Conservation (phyloP, 1,284 basidiomycete species). For the Ustilago hordei region DNA sequence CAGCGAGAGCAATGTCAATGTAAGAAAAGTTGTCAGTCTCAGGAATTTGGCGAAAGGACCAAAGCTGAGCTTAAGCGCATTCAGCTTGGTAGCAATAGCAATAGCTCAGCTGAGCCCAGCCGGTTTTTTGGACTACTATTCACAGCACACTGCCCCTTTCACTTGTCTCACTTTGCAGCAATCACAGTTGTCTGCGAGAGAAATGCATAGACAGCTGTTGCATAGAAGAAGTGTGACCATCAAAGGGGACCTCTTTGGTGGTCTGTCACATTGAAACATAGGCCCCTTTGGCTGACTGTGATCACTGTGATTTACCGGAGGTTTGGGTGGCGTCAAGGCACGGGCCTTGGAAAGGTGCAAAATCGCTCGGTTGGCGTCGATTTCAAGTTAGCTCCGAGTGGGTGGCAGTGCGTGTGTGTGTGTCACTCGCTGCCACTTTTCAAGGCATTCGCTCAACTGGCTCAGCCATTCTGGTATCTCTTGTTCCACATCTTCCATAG, state of each 20-base stretch:
- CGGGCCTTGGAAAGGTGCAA: constrained; percentile 9
- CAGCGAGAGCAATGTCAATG: not conserved
- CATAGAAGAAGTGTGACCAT: not conserved
- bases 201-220: not conserved
- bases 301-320: not conserved
- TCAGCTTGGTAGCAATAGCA: not conserved
- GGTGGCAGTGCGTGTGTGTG: constrained; percentile 1
- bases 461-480: constrained; percentile 5
- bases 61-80: not conserved
- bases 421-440: not conserved
- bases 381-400: constrained; percentile 8
- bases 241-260: not conserved
- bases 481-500: constrained; percentile 6
- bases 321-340: not conserved
- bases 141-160: not conserved
- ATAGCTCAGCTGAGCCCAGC: not conserved
- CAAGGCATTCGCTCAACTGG: not conserved
- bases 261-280: too few species aligned
- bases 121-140: not conserved
- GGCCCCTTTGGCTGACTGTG: not conserved
- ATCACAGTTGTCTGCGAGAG: not conserved
- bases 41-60: not conserved
- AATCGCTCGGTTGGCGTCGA: constrained; percentile 1
- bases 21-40: not conserved
- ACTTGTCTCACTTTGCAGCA: not conserved